Conservation (phyloP, 1,139 yeast genomes). For the Nakaseomyces sp. region DNA sequence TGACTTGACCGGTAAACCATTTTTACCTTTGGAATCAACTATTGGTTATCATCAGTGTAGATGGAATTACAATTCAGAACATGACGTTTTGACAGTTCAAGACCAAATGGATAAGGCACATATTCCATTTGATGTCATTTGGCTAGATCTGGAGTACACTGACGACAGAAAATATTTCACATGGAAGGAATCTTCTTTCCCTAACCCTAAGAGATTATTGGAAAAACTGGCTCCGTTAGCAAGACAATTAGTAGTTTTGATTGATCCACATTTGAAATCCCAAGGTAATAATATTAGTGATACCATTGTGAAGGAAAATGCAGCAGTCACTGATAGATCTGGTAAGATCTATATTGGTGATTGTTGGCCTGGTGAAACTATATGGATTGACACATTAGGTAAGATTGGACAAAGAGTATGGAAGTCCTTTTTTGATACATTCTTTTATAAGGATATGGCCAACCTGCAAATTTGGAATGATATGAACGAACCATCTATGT, state of each 20-base stretch:
- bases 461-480: slow-evolving; percentile 92
- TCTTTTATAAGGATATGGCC: slow-evolving; percentile 37
- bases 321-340: slow-evolving; percentile 39
- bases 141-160: slow-evolving; percentile 94
- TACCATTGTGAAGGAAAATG: slow-evolving; percentile 34
- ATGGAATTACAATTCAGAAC: slow-evolving; percentile 90
- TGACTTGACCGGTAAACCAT: slow-evolving; percentile 61
- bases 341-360: slow-evolving; percentile 64
- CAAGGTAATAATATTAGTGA: slow-evolving; percentile 59
- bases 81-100: slow-evolving; percentile 67
- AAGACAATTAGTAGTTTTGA: slow-evolving; percentile 71
- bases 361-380: slow-evolving; percentile 97
- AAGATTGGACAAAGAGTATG: slow-evolving; percentile 56
- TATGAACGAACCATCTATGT: slow-evolving; percentile 96
- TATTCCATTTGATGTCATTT: slow-evolving; percentile 85
- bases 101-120: slow-evolving; percentile 59
- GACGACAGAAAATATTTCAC: slow-evolving; percentile 82
- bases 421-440: slow-evolving; percentile 41
- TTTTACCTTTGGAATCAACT: slow-evolving; percentile 71
- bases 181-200: slow-evolving; percentile 72
- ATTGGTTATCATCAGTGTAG: slow-evolving; percentile 93
- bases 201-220: slow-evolving; percentile 64
- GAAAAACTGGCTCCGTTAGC: slow-evolving; percentile 57
- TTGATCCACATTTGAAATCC: slow-evolving; percentile 82
- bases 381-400: slow-evolving; percentile 83